Evolutionary conservation across 257 asterid genomes (phyloP).

Genomic region (Henckelia pumila): DNA sequence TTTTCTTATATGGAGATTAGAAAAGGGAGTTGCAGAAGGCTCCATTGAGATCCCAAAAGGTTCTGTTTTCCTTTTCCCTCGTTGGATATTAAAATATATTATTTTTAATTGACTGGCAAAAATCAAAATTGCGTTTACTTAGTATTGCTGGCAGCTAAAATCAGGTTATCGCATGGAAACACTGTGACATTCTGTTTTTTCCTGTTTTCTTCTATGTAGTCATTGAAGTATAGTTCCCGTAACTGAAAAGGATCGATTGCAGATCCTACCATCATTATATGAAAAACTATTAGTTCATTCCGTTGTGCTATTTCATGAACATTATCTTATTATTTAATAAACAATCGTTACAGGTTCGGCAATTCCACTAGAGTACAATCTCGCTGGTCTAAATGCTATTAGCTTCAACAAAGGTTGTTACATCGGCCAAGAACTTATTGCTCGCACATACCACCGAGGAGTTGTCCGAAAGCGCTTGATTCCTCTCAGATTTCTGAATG

Average conservation of each 20-base stretch:
- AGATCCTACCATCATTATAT: neutral
- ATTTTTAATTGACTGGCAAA: too few species aligned
- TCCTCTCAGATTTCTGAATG: conserved; percentile 58
- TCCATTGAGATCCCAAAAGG: conserved; percentile 87
- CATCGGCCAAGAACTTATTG: conserved; percentile 87
- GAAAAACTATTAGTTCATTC: neutral
- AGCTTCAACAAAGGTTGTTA: conserved; percentile 96
- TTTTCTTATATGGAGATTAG: conserved; percentile 83
- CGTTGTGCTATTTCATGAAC: neutral
- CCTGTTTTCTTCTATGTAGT: neutral
- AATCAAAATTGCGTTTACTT: neutral
- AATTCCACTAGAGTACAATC: conserved; percentile 82
- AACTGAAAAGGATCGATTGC: neutral
- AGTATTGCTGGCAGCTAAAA: neutral
- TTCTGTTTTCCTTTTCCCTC: conserved; percentile 11
- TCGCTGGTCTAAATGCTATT: conserved; percentile 76
- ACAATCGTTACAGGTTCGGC: conserved; percentile 62
- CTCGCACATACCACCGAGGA: conserved; percentile 91
- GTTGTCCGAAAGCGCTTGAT: conserved; percentile 75
- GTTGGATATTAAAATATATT: neutral
- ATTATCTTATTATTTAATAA: neutral
- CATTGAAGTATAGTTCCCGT: neutral
- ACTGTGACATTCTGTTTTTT: too few species aligned
- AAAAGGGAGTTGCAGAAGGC: conserved; percentile 94
- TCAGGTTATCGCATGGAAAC: neutral